Conservation (phyloP, 306 rosid species). For the Lotus japonicus region DNA sequence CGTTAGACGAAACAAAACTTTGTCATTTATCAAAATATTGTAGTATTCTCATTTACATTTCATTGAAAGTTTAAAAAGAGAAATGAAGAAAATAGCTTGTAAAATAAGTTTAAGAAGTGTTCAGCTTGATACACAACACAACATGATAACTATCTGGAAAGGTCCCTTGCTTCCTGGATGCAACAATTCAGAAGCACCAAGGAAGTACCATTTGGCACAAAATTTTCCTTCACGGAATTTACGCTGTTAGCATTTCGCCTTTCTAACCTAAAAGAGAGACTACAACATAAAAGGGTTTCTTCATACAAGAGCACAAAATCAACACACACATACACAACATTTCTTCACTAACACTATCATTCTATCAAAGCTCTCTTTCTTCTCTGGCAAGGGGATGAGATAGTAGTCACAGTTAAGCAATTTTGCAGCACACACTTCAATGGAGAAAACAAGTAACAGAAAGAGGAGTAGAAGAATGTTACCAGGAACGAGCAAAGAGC, state of each 20-base stretch:
- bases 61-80: too few species aligned
- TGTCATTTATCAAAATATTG: too few species aligned
- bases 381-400: neutral
- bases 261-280: neutral
- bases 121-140: too few species aligned
- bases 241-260: neutral
- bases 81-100: too few species aligned
- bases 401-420: neutral
- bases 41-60: too few species aligned
- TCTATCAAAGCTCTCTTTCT: neutral
- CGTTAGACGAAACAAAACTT: too few species aligned
- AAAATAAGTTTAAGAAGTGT: too few species aligned
- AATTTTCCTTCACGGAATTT: neutral
- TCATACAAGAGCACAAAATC: neutral
- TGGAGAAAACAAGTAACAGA: neutral
- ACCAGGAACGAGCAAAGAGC: constrained; percentile 82
- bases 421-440: neutral
- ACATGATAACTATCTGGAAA: too few species aligned
- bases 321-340: neutral
- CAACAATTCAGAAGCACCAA: neutral
- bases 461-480: neutral
- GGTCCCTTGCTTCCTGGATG: too few species aligned
- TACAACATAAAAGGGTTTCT: neutral
- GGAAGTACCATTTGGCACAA: neutral
- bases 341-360: neutral